A percentile compares a stretch with the other conserved stretches of the same genome.
Conservation (phyloP, 129 eudicot genomes). For the Flaveria linearis region DNA sequence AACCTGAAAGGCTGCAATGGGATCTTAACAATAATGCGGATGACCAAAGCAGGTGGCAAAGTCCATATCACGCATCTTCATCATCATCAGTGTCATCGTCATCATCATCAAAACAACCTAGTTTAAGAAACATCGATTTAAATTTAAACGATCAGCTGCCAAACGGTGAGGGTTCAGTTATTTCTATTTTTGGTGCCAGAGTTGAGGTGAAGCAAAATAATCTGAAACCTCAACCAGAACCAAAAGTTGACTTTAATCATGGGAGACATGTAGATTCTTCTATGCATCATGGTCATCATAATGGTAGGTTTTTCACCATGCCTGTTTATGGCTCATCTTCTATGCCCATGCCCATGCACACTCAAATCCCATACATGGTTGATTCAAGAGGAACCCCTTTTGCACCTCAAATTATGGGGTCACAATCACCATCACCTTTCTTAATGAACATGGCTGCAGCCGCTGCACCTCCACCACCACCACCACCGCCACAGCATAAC, state of each 20-base stretch:
- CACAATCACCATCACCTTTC: slow-evolving; percentile 47
- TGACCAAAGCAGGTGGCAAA: slow-evolving; percentile 43
- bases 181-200: slow-evolving; percentile 65
- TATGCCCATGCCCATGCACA: not conserved
- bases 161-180: slow-evolving; percentile 44
- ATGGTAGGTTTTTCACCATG: not conserved
- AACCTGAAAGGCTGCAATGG: slow-evolving; percentile 47
- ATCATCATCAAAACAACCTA: slow-evolving; percentile 58
- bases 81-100: slow-evolving; percentile 73
- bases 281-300: slow-evolving; percentile 38
- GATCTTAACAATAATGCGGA: slow-evolving; percentile 71
- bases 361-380: slow-evolving; percentile 59
- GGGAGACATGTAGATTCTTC: slow-evolving; percentile 41
- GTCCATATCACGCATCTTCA: slow-evolving; percentile 58
- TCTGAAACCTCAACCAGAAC: slow-evolving; percentile 28
- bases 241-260: slow-evolving; percentile 39
- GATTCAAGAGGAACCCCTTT: slow-evolving; percentile 64
- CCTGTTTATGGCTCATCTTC: slow-evolving; percentile 12
- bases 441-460: slow-evolving; percentile 51
- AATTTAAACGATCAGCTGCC: slow-evolving; percentile 69
- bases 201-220: slow-evolving; percentile 52
- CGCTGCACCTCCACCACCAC: slow-evolving; percentile 16
- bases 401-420: slow-evolving; percentile 57
- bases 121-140: slow-evolving; percentile 55
- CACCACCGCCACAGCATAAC: slow-evolving; percentile 38